These are phyloP conservation scores for Dictyostelium capitatum DNA, from an alignment of 78 protist genomes.

Conservation along the genomic window DNA sequence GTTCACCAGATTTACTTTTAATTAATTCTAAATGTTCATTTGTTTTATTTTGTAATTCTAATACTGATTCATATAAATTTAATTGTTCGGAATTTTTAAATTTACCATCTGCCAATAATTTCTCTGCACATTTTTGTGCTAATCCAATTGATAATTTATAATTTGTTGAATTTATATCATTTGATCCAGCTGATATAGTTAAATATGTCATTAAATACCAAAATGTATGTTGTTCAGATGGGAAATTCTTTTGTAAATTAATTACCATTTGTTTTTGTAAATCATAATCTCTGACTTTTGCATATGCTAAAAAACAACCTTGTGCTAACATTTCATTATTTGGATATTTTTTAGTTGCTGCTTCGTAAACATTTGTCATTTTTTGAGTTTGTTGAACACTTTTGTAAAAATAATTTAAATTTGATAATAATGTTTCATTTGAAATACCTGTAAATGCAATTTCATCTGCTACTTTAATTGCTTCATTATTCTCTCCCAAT, in stretches of 20 bases:
- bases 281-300: slow-evolving; percentile 41
- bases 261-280: slow-evolving; percentile 30
- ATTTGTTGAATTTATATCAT: background rate
- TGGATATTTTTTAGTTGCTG: slow-evolving; percentile 22
- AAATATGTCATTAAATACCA: slow-evolving; percentile 72
- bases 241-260: slow-evolving; percentile 22
- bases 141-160: background rate
- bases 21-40: slow-evolving; percentile 26
- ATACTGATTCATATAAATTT: slow-evolving; percentile 29
- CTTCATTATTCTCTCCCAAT: slow-evolving; percentile 44
- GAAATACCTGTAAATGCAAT: slow-evolving; percentile 17
- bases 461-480: slow-evolving; percentile 48
- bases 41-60: slow-evolving; percentile 24
- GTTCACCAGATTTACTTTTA: slow-evolving; percentile 49
- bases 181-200: background rate
- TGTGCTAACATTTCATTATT: background rate
- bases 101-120: slow-evolving; percentile 25
- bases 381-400: slow-evolving; percentile 46
- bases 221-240: background rate
- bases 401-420: slow-evolving; percentile 58
- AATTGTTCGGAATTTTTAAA: slow-evolving; percentile 34
- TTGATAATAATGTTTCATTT: slow-evolving; percentile 30
- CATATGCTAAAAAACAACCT: slow-evolving; percentile 47
- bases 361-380: slow-evolving; percentile 63
- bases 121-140: slow-evolving; percentile 45